Evolutionary conservation across 2,329 filamentous ascomycete species (phyloP), one percentile per base, ranked within the genome.

Genomic region (Tricladium varicosporioides): DNA sequence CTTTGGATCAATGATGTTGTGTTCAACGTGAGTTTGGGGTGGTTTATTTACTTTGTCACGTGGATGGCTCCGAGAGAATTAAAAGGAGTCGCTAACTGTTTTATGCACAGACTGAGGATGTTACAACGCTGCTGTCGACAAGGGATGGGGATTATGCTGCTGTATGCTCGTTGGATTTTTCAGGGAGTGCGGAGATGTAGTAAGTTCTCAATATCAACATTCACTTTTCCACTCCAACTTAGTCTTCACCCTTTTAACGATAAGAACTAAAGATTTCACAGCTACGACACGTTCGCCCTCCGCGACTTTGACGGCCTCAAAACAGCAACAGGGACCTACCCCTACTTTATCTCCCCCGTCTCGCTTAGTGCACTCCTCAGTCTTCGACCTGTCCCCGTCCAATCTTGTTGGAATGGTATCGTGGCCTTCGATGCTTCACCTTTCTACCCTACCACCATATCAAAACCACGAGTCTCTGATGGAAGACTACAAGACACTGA

Each of bases 1-100:
- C 69, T 87, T 18, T 87, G 85, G 65, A 68, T 87, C 42, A 86
- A 87, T 61, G 84, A 87, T 64, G 82, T 87, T 14, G 76, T 85
- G 1, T 87, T 86, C 63, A 78, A 76, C 63, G 81, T 83, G 69
- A 61, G 75, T 22, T 19, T 11, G 8, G 5, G 13, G 33, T n/a
- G 36, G 48, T 27, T 13, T 27, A n/a, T n/a, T 15, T 18, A 43
- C 15, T 78, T 19, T 9, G 22, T 54, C 51, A 54, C 51, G 51
- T 53, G 51, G 8, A 5, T 47, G 15, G 14, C 27, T 9, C 9
- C 15, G 5, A 4, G 11, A 14, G 27, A 36, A 18, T 33, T 11
- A n/a, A 43, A 16, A 43, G n/a, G 10, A 22, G 8, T 16, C 15
- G 31, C 43, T 45, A n/a, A 46, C 10, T 31, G 18, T 15, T 13